Base-by-base conservation (phyloP, 495 filamentous ascomycete genomes). In the Penicillium ochrochloron region DNA sequence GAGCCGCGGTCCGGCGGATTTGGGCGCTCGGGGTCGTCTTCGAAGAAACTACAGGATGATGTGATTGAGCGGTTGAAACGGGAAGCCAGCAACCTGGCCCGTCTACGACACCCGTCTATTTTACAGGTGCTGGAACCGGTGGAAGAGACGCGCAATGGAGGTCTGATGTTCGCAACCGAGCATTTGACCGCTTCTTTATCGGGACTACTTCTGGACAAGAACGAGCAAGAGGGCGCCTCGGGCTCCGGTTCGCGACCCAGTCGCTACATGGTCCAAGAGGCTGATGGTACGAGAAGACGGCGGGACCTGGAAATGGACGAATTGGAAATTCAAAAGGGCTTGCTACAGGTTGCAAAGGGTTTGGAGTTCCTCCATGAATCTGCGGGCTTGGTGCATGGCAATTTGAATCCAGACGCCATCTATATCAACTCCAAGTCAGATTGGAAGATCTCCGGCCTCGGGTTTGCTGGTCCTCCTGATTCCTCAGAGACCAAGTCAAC, bases 291-390 rank as follows among this genome's bases (percentile, higher is more conserved):
- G 15, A 84, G 90, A 62, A 82, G 88, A 70, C 81, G 92, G 66
- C 85, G 92, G 64, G 96, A 98, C 70, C 66, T 97, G 2, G 95
- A 98, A 72, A 94, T 99, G 61, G 96, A 99, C 72, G 95, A 99
- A 78, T 79, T 99, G 65, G 95, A 99, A 74, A 95, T 98, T 66
- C 95, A 98, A 74, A 98, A 98, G 78, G 95, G 95, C 0, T 75
- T 98, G 46, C 77, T 97, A 53, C 95, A 99, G 76, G 84, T 98
- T 42, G 92, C 91, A 65, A 97, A 97, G 74, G 95, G 93, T 19
- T 80, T 99, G 27, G 94, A 99, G 77, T 99, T 99, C 68, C 80
- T 99, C 21, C 95, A 99, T 69, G 95, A 98, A 73, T 97, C 94
- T 71, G 95, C 95, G 31, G 92, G 91, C 0, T 82, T 98, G 27